Evolutionary conservation across 2,329 filamentous ascomycete genomes (phyloP), one percentile per base, ranked within the genome.

Genomic region (Phialophora chinensis): DNA sequence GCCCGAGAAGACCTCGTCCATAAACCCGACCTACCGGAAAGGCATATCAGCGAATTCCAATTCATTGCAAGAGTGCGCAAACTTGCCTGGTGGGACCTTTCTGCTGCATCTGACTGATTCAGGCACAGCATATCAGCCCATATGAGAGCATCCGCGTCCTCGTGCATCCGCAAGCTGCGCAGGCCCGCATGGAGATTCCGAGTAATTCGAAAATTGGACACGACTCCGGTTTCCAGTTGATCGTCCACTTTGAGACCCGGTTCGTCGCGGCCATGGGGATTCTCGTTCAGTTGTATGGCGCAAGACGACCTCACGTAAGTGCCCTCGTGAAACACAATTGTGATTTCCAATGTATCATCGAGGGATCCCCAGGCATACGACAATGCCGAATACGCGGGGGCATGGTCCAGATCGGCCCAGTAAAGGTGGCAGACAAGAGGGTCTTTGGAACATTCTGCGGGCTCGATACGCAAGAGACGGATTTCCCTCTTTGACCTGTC

Each of bases 391-490:
- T 42, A 49, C 11, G 56, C 29, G 2, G 27, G 55, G 23, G 27
- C 23, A 33, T 35, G 33, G n/a, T 42, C 14, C 17, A 27, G 27
- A 17, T 35, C 44, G 35, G 20, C 57, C 27, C 44, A 29, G 44
- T 49, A 50, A n/a, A 50, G 57, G 14, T 47, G 42, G 27, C 57
- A 60, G 42, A 60, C 29, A 27, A 44, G 57, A 50, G 33, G 17
- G 10, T 60, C 44, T 17, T 25, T 60, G 27, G 57, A 11, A 14
- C 14, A 23, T 31, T 52, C 29, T 14, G 17, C 49, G 38, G 57
- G 57, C 29, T 33, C 57, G 47, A 29, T 31, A 29, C 23, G 56
- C 56, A 49, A 50, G 14, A 20, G 35, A 20, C 25, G 38, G 42
- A 12, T 49, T 11, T 27, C 8, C 29, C 27, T 42, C 42, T 47